Percentiles rank a stretch among this genome's conserved stretches.
Evolutionary conservation across 352 stramenopile species (phyloP).

Genomic region (Phytophthora boehmeriae): DNA sequence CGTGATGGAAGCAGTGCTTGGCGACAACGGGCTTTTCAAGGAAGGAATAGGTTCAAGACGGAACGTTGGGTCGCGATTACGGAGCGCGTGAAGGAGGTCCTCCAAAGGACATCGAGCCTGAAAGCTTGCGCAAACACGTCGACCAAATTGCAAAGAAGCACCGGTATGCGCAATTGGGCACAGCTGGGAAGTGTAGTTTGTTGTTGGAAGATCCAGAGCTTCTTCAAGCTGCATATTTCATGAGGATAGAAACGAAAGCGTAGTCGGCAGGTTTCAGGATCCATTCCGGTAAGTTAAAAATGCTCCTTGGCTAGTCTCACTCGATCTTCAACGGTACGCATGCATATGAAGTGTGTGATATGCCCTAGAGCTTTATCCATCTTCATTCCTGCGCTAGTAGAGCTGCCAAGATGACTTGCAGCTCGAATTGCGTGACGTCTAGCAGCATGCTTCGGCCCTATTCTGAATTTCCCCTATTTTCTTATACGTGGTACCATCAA

Average conservation of each 20-base stretch:
- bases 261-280: neutral
- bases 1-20: neutral
- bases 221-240: constrained; percentile 2
- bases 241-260: constrained; percentile 2
- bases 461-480: neutral
- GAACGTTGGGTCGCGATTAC: constrained; percentile 6
- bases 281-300: neutral
- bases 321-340: neutral
- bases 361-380: neutral
- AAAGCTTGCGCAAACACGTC: constrained; percentile 6
- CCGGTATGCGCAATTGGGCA: neutral
- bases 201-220: constrained; percentile 1
- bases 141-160: constrained; percentile 1
- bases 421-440: neutral
- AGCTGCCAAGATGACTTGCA: neutral
- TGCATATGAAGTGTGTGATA: neutral
- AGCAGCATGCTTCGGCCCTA: neutral
- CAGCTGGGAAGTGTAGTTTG: neutral
- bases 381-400: neutral
- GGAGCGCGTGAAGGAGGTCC: neutral
- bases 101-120: constrained; percentile 3
- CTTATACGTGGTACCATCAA: neutral
- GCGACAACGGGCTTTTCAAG: neutral
- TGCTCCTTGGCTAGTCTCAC: neutral
- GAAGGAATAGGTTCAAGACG: neutral